phyloP scores from a whole-genome alignment of 2,329 filamentous ascomycete genomes.

The Venturia effusa region DNA sequence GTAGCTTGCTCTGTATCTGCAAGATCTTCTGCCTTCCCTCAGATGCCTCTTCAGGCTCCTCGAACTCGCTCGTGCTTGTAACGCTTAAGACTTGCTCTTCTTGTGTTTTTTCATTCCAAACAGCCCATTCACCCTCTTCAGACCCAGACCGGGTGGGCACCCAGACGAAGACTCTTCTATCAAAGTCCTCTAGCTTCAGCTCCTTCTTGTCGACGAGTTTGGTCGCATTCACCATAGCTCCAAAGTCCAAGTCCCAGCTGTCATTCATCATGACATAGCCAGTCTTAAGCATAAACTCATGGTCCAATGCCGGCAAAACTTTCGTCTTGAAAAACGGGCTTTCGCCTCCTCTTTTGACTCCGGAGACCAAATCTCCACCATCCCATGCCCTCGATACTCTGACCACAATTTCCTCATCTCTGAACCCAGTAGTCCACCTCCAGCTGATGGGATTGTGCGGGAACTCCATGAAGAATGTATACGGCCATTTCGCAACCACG shows the following conservation, averaged over 20 bases:
- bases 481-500: constrained; percentile 36
- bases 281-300: constrained; percentile 64
- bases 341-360: constrained; percentile 42
- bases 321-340: constrained; percentile 47
- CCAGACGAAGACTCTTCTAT: constrained; percentile 56
- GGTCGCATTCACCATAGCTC: constrained; percentile 65
- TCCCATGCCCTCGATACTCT: constrained; percentile 68
- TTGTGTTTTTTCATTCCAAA: constrained; percentile 42
- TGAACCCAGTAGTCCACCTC: constrained; percentile 66
- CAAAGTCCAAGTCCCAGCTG: constrained; percentile 83
- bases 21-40: constrained; percentile 64
- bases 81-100: constrained; percentile 19
- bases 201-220: constrained; percentile 54
- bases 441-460: constrained; percentile 57
- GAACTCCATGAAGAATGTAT: constrained; percentile 47
- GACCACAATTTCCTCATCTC: constrained; percentile 70
- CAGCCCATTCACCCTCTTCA: constrained; percentile 53
- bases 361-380: constrained; percentile 41
- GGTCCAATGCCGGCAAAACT: constrained; percentile 57
- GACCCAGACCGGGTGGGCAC: constrained; percentile 22
- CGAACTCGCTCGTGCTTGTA: constrained; percentile 16
- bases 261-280: constrained; percentile 78
- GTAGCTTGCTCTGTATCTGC: constrained; percentile 66
- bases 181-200: constrained; percentile 54
- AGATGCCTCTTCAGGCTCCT: constrained; percentile 37